Conservation (phyloP, 208 protist species). For the Wallacemonas sp. region DNA sequence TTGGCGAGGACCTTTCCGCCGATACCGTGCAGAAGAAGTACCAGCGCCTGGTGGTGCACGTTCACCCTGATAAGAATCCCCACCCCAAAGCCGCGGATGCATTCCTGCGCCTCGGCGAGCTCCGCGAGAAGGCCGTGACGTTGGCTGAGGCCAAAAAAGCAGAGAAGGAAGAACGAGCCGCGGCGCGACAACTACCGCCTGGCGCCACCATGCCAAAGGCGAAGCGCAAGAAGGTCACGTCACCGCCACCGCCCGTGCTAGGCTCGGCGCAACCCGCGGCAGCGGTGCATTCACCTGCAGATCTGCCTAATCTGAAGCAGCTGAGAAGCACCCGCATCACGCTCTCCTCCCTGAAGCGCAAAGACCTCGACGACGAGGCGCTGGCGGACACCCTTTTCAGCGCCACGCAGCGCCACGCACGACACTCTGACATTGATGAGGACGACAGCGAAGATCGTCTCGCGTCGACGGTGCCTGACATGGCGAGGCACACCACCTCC, state of each 20-base stretch:
- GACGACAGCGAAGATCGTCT: conserved; percentile 26
- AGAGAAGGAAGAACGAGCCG: background rate
- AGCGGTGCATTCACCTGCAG: background rate
- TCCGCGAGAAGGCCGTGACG: conserved; percentile 54
- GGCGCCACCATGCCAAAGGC: background rate
- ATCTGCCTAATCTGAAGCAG: conserved; percentile 28
- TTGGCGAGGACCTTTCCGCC: conserved; percentile 22
- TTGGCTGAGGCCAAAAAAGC: conserved; percentile 19
- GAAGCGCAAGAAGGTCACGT: conserved; percentile 1
- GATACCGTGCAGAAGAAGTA: conserved; percentile 68
- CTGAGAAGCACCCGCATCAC: conserved; percentile 62
- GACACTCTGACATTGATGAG: conserved; percentile 6
- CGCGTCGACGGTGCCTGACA: conserved; percentile 33
- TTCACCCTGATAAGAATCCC: conserved; percentile 90
- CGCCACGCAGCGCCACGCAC: conserved; percentile 23
- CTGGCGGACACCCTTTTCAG: conserved; percentile 32
- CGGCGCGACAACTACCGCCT: background rate
- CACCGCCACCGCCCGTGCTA: background rate
- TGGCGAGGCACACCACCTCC: conserved; percentile 10
- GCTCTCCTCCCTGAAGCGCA: conserved; percentile 76
- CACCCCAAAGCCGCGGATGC: conserved; percentile 65
- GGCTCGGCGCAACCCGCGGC: conserved; percentile 8
- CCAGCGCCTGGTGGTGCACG: conserved; percentile 73
- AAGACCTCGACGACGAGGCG: conserved; percentile 66
- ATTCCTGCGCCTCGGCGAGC: conserved; percentile 60